phyloP scores from a whole-genome alignment of 345 rosid genomes.

The Trapa bicornis region DNA sequence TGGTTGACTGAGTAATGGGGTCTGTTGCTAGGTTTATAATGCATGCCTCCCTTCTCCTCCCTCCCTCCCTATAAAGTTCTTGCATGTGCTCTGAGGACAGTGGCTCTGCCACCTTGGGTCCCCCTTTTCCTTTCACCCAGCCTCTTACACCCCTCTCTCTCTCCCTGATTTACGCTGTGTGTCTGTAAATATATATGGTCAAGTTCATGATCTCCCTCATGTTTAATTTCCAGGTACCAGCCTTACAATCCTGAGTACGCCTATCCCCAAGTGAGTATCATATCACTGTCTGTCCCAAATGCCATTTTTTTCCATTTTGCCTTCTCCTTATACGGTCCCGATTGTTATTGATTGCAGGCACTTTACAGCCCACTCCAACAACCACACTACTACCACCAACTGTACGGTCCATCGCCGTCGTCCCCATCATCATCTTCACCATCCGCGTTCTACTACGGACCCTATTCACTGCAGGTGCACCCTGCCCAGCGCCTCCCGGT shows the following conservation, averaged over 20 bases:
- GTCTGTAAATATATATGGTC: no score
- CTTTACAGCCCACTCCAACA: slow-evolving; percentile 40
- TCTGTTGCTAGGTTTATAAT: background rate
- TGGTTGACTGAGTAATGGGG: slow-evolving; percentile 6
- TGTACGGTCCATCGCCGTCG: slow-evolving; percentile 34
- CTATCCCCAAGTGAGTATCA: slow-evolving; percentile 52
- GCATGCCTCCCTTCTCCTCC: background rate
- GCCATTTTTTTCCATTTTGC: no score
- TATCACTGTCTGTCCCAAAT: background rate
- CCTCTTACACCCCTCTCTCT: no score
- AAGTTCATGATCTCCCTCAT: no score
- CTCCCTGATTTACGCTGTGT: no score
- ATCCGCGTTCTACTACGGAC: slow-evolving; percentile 36
- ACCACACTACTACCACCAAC: slow-evolving; percentile 42
- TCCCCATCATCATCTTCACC: slow-evolving; percentile 16
- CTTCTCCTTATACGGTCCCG: no score
- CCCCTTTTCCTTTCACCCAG: background rate
- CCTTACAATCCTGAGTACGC: slow-evolving; percentile 55
- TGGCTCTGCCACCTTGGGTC: slow-evolving; percentile 4
- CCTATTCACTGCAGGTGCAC: slow-evolving; percentile 40
- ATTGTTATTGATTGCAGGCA: slow-evolving; percentile 19
- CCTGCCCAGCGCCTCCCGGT: slow-evolving; percentile 27
- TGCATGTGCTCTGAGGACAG: slow-evolving; percentile 5
- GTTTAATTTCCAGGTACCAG: slow-evolving; percentile 38
- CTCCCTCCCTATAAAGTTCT: background rate